A percentile compares a stretch with the other conserved stretches of the same genome.
Conservation (phyloP, 352 stramenopile genomes). For the Globisporangium mamillatum region DNA sequence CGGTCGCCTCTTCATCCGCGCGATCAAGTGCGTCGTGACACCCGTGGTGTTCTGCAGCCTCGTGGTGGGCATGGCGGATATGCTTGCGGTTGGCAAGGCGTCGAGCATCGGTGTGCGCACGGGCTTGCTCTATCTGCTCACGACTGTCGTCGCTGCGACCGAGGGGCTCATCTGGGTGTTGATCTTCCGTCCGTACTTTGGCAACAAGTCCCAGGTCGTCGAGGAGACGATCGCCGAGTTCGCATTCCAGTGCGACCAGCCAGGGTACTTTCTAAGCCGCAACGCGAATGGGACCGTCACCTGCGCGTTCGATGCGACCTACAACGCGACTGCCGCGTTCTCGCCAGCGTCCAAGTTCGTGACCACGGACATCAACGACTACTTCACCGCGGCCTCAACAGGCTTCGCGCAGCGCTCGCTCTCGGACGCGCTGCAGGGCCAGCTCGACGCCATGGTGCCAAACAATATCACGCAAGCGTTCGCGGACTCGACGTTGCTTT, state of each 20-base stretch:
- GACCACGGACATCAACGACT: conserved; percentile 32
- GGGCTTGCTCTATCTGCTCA: conserved; percentile 32
- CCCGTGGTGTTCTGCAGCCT: conserved; percentile 45
- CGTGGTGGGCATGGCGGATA: conserved; percentile 40
- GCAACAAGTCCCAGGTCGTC: conserved; percentile 16
- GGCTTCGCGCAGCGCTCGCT: conserved; percentile 13
- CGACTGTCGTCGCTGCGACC: conserved; percentile 27
- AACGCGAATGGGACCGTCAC: conserved; percentile 8
- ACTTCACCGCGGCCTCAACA: conserved; percentile 8
- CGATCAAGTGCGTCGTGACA: conserved; percentile 43
- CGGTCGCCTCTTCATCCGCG: conserved; percentile 44
- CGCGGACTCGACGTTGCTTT: conserved; percentile 32
- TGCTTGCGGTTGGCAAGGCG: conserved; percentile 35
- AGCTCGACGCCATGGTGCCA: conserved; percentile 38
- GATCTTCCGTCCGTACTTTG: conserved; percentile 33
- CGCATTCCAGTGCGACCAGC: conserved; percentile 19
- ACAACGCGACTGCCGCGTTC: conserved; percentile 21
- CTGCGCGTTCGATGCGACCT: conserved; percentile 18
- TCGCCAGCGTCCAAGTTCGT: conserved; percentile 25
- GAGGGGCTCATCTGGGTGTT: conserved; percentile 34
- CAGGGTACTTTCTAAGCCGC: conserved; percentile 22
- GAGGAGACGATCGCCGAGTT: conserved; percentile 12
- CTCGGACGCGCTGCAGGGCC: conserved; percentile 25
- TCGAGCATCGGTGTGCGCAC: conserved; percentile 28
- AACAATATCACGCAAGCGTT: conserved; percentile 40